These are phyloP conservation scores for Brassica juncea DNA, from an alignment of 345 rosid species.

Conservation along the genomic window DNA sequence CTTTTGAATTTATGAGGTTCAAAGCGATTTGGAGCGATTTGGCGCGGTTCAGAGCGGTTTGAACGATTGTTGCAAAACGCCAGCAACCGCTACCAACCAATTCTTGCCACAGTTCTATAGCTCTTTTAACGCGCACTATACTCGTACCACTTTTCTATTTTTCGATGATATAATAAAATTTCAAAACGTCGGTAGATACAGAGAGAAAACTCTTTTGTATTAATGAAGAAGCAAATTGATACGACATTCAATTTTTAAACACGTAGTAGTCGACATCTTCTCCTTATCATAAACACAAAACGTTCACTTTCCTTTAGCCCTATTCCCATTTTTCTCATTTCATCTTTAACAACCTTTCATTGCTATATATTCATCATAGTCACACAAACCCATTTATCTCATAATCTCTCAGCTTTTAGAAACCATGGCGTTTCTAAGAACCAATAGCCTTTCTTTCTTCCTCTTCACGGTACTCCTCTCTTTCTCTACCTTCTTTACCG, in stretches of 20 bases:
- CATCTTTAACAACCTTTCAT: not conserved
- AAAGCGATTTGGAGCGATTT: too few species aligned
- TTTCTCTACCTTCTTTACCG: slow-evolving; percentile 11
- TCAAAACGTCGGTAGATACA: slow-evolving; percentile 34
- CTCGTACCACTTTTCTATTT: slow-evolving; percentile 9
- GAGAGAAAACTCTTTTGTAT: not conserved
- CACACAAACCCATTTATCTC: slow-evolving; percentile 9
- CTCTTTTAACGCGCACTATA: slow-evolving; percentile 14
- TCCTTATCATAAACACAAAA: slow-evolving; percentile 21
- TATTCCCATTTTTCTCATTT: not conserved
- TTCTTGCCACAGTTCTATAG: not conserved
- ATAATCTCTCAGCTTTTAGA: not conserved
- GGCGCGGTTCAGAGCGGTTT: too few species aligned
- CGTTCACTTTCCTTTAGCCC: slow-evolving; percentile 21
- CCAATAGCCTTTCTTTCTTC: slow-evolving; percentile 21
- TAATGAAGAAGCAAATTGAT: slow-evolving; percentile 4
- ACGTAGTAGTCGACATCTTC: slow-evolving; percentile 24
- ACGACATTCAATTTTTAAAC: slow-evolving; percentile 12
- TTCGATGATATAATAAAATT: slow-evolving; percentile 16
- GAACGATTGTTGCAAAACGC: too few species aligned
- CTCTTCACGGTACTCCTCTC: slow-evolving; percentile 21
- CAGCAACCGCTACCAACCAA: not conserved
- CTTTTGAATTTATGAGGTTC: too few species aligned
- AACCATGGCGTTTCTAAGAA: slow-evolving; percentile 6
- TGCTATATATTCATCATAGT: slow-evolving; percentile 2